Evolutionary conservation across 2,329 filamentous ascomycete species (phyloP).

Genomic region (Pestalotiopsis sp.): DNA sequence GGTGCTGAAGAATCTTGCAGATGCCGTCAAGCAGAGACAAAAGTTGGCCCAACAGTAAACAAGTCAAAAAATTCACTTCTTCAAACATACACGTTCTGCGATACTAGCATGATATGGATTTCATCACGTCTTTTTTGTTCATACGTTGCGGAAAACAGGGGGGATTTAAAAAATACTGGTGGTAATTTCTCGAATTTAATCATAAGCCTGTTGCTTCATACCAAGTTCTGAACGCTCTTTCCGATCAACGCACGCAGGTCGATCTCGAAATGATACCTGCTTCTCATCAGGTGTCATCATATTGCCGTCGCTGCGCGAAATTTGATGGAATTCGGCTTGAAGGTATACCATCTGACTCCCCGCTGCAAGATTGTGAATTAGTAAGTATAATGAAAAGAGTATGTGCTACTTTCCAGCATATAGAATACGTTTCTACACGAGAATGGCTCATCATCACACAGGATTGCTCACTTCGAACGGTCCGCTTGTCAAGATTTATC

Average conservation of each 20-base stretch:
- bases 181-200: not conserved
- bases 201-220: not conserved
- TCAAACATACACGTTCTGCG: not conserved
- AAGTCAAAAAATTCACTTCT: slow-evolving; percentile 1
- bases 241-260: not conserved
- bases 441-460: not conserved
- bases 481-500: not conserved
- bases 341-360: not conserved
- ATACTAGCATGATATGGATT: not conserved
- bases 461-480: not conserved
- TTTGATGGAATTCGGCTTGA: not conserved
- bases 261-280: not conserved
- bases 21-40: slow-evolving; percentile 76
- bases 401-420: not conserved
- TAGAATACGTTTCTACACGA: too few relatives aligned
- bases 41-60: slow-evolving; percentile 35
- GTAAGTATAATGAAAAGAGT: not conserved
- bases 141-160: not conserved
- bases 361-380: not conserved
- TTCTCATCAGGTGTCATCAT: not conserved
- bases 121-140: not conserved
- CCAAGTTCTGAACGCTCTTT: not conserved
- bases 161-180: not conserved
- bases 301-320: not conserved
- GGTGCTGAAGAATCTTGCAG: slow-evolving; percentile 77